Conservation (phyloP, 176 grass and related monocot genomes). For the Carex littledalei region DNA sequence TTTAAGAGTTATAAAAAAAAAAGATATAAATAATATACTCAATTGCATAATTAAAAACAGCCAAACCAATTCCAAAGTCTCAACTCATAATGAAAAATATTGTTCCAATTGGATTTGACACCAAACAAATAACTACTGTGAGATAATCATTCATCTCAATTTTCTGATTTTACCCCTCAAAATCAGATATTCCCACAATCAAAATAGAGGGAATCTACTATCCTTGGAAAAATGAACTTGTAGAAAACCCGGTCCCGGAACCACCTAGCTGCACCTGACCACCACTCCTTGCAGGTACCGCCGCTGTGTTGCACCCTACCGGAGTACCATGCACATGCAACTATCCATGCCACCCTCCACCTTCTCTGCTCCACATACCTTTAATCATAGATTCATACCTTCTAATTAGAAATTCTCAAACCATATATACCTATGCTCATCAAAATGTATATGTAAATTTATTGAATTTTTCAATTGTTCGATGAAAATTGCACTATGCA, state of each 20-base stretch:
- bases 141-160: too few relatives aligned
- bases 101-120: too few relatives aligned
- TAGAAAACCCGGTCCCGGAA: slow-evolving; percentile 50
- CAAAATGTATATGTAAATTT: too few relatives aligned
- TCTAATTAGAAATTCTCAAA: not conserved
- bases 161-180: too few relatives aligned
- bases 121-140: too few relatives aligned
- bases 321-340: slow-evolving; percentile 20
- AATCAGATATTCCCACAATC: slow-evolving; percentile 38
- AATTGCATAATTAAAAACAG: too few relatives aligned
- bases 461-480: too few relatives aligned
- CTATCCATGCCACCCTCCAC: slow-evolving; percentile 31
- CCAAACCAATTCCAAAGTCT: too few relatives aligned
- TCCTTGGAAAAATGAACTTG: slow-evolving; percentile 37
- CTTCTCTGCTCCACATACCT: slow-evolving; percentile 28
- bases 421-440: not conserved
- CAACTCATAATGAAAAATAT: too few relatives aligned
- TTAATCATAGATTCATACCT: not conserved
- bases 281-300: slow-evolving; percentile 8
- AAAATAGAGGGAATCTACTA: slow-evolving; percentile 33
- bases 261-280: slow-evolving; percentile 11
- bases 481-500: not conserved
- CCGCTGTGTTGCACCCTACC: slow-evolving; percentile 51
- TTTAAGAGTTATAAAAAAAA: too few relatives aligned
- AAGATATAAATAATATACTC: too few relatives aligned